phyloP scores from a whole-genome alignment of 768 basidiomycete genomes.

The Gyrodon lividus region DNA sequence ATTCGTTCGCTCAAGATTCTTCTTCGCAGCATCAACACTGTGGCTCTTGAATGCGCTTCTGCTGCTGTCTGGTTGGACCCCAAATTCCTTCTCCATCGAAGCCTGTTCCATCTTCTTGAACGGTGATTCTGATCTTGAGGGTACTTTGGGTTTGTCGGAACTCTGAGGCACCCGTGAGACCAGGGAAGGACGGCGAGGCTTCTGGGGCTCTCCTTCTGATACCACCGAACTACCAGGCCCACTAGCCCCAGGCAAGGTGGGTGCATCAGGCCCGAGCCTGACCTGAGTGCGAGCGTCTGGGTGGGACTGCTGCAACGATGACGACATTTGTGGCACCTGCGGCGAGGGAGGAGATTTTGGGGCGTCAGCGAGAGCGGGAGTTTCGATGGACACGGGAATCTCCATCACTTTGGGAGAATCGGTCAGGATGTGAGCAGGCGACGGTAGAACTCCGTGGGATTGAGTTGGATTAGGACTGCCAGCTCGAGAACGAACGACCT shows the following conservation, averaged over 20 bases:
- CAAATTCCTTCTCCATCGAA: conserved; percentile 35
- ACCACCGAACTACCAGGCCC: not conserved
- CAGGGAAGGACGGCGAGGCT: conserved; percentile 22
- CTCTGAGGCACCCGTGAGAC: conserved; percentile 16
- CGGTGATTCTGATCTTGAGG: conserved; percentile 12
- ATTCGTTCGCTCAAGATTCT: conserved; percentile 48
- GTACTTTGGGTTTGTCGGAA: conserved; percentile 13
- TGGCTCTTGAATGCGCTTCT: conserved; percentile 23
- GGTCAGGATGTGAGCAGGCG: conserved; percentile 10
- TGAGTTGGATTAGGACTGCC: conserved; percentile 15
- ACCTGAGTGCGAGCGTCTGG: not conserved
- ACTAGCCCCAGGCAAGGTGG: not conserved
- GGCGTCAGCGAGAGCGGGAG: not conserved
- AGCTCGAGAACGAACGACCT: conserved; percentile 12
- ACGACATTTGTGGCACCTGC: conserved; percentile 6
- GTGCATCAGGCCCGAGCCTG: not conserved
- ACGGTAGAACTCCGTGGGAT: conserved; percentile 1
- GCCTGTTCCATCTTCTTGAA: conserved; percentile 20
- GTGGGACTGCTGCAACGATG: conserved; percentile 4
- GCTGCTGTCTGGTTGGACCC: conserved; percentile 22
- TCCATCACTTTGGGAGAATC: conserved; percentile 23
- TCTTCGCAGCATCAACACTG: conserved; percentile 32
- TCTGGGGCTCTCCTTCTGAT: conserved; percentile 4
- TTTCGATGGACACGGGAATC: conserved; percentile 5
- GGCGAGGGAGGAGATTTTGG: conserved; percentile 5